A percentile compares a stretch with the other conserved stretches of the same genome.
These are phyloP conservation scores for Secale cereale DNA, from an alignment of 176 grass and related monocot genomes.

Conservation along the genomic window DNA sequence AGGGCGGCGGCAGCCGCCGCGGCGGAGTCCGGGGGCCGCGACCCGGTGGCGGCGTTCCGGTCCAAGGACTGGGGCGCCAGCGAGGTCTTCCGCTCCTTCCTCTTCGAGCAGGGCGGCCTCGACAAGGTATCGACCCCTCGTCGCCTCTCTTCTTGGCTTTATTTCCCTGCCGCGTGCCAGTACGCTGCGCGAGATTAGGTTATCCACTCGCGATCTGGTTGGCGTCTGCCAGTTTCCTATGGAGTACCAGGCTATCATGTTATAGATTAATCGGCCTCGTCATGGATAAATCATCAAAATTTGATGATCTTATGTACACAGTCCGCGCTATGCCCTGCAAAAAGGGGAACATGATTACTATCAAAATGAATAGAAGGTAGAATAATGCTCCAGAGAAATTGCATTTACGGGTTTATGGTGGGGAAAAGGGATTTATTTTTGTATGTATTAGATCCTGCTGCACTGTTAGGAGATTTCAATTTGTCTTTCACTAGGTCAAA, in stretches of 20 bases:
- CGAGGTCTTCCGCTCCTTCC: constrained; percentile 77
- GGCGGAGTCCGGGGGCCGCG: constrained; percentile 30
- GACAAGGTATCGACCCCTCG: constrained; percentile 31
- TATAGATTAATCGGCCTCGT: neutral
- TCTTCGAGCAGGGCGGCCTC: constrained; percentile 77
- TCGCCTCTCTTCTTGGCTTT: neutral
- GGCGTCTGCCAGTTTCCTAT: too few species aligned
- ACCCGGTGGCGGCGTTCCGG: constrained; percentile 66
- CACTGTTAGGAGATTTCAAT: neutral
- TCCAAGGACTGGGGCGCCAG: constrained; percentile 79
- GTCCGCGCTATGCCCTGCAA: neutral
- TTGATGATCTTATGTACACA: neutral
- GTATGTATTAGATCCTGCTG: neutral
- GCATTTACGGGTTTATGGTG: neutral
- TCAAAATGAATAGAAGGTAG: neutral
- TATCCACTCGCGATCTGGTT: neutral
- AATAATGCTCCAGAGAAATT: neutral
- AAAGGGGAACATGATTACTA: neutral
- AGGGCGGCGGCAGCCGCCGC: constrained; percentile 42
- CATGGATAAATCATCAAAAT: neutral
- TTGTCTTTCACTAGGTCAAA: neutral
- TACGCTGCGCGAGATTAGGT: neutral
- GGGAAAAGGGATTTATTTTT: neutral
- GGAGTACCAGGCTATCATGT: too few species aligned
- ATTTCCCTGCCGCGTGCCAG: neutral